Base-by-base conservation (phyloP, 2,329 filamentous ascomycete genomes). In the Didymella keratinophila region DNA sequence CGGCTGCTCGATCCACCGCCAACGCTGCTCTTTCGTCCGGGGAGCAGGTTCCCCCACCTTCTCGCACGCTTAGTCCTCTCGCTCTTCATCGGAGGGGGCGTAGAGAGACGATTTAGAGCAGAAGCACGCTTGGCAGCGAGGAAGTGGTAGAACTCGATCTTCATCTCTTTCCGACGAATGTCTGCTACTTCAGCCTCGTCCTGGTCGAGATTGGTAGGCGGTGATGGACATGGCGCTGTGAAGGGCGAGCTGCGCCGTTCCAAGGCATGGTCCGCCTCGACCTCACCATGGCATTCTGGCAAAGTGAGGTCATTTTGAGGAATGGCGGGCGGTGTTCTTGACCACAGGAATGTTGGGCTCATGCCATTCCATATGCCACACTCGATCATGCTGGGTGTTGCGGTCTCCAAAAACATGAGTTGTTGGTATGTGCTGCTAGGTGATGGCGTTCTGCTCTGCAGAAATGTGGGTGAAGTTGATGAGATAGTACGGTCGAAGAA, bases 401-500 rank as follows among this genome's bases (percentile, higher is more conserved):
- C 37, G 11, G 43, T 8, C 18, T 21, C 11, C 14, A 45, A 30
- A 25, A 45, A 49, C 4, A 37, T 34, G 11, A 9, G 3, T 8
- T 43, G 27, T 32, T 32, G 41, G n/a, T n/a, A 28, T 12, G 49
- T 37, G 2, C 37, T 30, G 7, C 20, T 28, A 14, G 34, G 32
- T 3, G 53, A 47, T 0, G 47, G 30, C 5, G 39, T 37, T 3
- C 39, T 37, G 25, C 48, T 49, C 21, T 50, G 27, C 12, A 58
- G 21, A 5, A 57, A 55, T 5, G 51, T 46, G 3, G 47, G 43
- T 16, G 51, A 55, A 16, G 57, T 58, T 10, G 61, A 49, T 20
- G 61, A 65, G 18, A 64, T 45, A 27, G 51, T 23, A 43, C 37
- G 28, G 20, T 70, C 63, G 23, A 70, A 69, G 6, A 69, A 46